Evolutionary conservation across 1,284 basidiomycete species (phyloP), one percentile per base, ranked within the genome.

Genomic region (Leccinum olivaceoglutinosum): DNA sequence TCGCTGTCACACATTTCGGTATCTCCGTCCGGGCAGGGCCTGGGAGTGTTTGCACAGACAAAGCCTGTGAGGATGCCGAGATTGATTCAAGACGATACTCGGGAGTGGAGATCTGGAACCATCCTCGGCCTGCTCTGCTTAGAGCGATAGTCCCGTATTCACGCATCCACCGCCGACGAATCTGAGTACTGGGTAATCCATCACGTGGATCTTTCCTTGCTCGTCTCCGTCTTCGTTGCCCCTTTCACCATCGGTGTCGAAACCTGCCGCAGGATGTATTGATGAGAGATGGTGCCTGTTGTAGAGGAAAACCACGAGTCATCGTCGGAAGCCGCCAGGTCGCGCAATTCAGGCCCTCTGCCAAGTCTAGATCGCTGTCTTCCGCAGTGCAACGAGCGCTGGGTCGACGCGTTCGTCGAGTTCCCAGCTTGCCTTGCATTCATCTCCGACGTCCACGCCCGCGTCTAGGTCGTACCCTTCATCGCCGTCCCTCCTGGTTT

Each of bases 221-320:
- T 71, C 64, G n/a, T 72, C 69, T 16, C 68, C 58, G 21, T 69
- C 69, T 36, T 70, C 66, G 2, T 61, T 63, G 10, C 62, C 71
- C 18, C 18, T 67, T 49, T 72, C 70, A 10, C 63, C 62, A 1
- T 68, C 63, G 41, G 62, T 65, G 38, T 59, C 62, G 7, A 58
- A 62, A 18, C 51, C 16, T 1, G 16, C 41, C 25, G 14, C 18
- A 25, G 64, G 56, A 49, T 62, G 63, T 25, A 25, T 25, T 25
- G 25, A 25, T 25, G 25, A 32, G 5, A 59, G 58, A 41, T 21
- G 2, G 39, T 4, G 3, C 16, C 8, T 8, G 51, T 36, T 5
- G 4, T 5, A 34, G 58, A 53, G 21, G 59, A 59, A 53, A 9
- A 41, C 2, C 38, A 10, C 29, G 62, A 60, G 14, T 63, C 55